These are phyloP conservation scores for Knoxia roxburghii DNA, from an alignment of 257 asterid species.

Conservation along the genomic window DNA sequence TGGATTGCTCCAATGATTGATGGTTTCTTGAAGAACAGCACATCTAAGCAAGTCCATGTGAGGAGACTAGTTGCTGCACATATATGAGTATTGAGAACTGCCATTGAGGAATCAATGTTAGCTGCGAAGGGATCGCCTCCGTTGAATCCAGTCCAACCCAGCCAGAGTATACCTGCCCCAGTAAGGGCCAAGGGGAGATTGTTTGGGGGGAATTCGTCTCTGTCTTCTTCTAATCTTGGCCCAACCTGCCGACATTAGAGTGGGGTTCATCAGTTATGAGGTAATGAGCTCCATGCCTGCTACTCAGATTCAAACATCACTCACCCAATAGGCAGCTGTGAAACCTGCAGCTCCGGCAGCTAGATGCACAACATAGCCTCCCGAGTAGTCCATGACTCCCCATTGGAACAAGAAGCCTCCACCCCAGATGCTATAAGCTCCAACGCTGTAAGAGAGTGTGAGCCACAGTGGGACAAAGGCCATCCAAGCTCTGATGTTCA, in stretches of 20 bases:
- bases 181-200: constrained; percentile 66
- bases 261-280: background rate
- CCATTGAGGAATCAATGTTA: constrained; percentile 57
- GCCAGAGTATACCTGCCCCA: constrained; percentile 84
- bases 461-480: constrained; percentile 85
- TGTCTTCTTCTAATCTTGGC: constrained; percentile 64
- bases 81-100: constrained; percentile 65
- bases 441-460: constrained; percentile 66
- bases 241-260: constrained; percentile 51
- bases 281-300: background rate
- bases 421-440: constrained; percentile 80
- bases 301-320: too few relatives aligned
- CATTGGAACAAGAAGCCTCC: constrained; percentile 81
- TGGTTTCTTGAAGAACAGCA: constrained; percentile 70
- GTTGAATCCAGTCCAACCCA: constrained; percentile 94
- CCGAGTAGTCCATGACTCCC: constrained; percentile 90
- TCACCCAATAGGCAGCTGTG: constrained; percentile 85
- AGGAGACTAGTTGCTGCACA: constrained; percentile 90
- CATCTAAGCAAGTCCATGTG: constrained; percentile 81
- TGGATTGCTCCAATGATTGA: constrained; percentile 81
- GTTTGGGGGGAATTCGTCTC: constrained; percentile 84
- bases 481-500: constrained; percentile 86
- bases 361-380: constrained; percentile 81
- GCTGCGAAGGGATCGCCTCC: constrained; percentile 94
- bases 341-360: constrained; percentile 81